phyloP scores from a whole-genome alignment of 2,329 filamentous ascomycete genomes.

The Neurospora sp. region DNA sequence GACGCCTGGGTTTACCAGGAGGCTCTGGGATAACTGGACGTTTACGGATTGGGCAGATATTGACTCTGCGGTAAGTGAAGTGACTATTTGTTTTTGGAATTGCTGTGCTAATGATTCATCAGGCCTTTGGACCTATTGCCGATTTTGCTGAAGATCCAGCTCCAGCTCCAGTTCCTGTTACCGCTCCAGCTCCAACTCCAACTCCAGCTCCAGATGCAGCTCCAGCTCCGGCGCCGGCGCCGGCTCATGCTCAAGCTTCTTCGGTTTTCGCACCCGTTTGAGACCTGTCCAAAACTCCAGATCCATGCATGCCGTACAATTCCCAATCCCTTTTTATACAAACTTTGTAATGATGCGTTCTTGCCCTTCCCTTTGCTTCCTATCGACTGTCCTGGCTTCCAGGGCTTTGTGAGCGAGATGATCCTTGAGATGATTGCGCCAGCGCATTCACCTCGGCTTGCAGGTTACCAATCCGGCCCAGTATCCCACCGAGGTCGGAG shows the following conservation, averaged over 20 bases:
- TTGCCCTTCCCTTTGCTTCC: not conserved
- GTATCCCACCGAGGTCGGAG: not conserved
- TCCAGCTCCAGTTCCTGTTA: not conserved
- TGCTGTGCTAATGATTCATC: not conserved
- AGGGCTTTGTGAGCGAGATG: not conserved
- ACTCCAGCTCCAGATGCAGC: not conserved
- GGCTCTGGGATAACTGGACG: slow-evolving; percentile 13
- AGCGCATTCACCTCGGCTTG: slow-evolving; percentile 5
- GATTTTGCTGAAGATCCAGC: slow-evolving; percentile 4
- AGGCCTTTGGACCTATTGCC: slow-evolving; percentile 13
- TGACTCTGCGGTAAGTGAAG: slow-evolving; percentile 13
- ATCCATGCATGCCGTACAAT: not conserved
- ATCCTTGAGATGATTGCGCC: not conserved
- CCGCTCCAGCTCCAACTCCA: not conserved
- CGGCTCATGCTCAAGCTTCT: not conserved
- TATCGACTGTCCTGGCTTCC: not conserved
- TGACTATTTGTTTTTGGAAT: not conserved
- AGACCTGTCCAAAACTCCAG: not conserved
- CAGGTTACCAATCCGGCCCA: slow-evolving; percentile 4
- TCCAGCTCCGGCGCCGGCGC: not conserved
- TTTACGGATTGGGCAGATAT: slow-evolving; percentile 15
- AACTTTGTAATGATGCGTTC: not conserved
- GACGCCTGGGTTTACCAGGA: not conserved
- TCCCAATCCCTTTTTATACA: not conserved
- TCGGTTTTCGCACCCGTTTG: not conserved